Evolutionary conservation across 1,139 yeast genomes (phyloP).

Genomic region (Yamadazyma atlantica): DNA sequence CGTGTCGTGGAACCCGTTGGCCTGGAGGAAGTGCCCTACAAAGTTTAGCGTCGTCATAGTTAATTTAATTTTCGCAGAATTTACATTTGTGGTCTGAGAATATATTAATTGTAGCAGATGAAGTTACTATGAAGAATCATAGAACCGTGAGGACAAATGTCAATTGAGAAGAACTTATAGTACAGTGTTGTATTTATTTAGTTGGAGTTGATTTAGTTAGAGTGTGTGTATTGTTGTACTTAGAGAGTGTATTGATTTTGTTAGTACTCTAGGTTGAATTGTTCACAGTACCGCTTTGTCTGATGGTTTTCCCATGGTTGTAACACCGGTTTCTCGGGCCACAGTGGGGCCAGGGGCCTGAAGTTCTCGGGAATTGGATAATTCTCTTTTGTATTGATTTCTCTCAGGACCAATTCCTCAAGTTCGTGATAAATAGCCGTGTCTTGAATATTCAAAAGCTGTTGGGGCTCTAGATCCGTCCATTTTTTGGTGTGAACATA

Average conservation of each 20-base stretch:
- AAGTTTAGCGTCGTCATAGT: constrained; percentile 27
- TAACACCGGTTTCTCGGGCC: constrained; percentile 17
- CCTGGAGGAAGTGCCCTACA: constrained; percentile 56
- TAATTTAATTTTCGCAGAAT: no score
- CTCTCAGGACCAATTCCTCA: neutral
- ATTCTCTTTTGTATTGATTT: constrained; percentile 15
- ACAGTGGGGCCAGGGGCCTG: constrained; percentile 29
- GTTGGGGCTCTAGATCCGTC: constrained; percentile 7
- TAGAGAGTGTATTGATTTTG: neutral
- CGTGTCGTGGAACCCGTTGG: constrained; percentile 46
- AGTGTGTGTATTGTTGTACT: no score
- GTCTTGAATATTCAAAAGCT: neutral
- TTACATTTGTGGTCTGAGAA: no score
- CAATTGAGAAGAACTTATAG: no score
- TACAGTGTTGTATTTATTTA: no score
- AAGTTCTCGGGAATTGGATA: constrained; percentile 28
- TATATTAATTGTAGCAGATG: no score
- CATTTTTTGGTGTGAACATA: constrained; percentile 16
- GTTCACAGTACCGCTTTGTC: constrained; percentile 30
- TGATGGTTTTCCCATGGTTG: constrained; percentile 40
- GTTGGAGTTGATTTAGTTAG: no score
- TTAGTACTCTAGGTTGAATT: neutral
- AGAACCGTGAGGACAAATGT: no score
- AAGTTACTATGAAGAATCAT: no score
- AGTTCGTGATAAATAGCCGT: constrained; percentile 16